These are phyloP conservation scores for Penicillium arizonense DNA, from an alignment of 495 filamentous ascomycete species.

Conservation along the genomic window DNA sequence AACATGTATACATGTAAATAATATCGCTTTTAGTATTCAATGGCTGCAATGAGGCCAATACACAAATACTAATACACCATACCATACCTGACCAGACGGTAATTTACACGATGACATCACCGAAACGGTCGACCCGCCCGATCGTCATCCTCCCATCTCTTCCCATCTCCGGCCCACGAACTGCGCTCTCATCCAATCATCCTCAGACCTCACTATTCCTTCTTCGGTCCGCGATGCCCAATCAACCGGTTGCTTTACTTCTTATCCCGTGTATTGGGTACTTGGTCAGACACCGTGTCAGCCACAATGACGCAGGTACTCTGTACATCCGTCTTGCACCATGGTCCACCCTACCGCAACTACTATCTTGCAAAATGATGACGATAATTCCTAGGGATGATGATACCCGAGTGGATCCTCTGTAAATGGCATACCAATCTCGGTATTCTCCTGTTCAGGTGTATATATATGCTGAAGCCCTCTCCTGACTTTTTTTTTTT, in stretches of 20 bases:
- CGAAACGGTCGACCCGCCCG: slow-evolving; percentile 33
- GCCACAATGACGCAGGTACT: slow-evolving; percentile 24
- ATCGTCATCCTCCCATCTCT: slow-evolving; percentile 44
- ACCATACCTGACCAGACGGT: neutral
- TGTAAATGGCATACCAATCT: slow-evolving; percentile 12
- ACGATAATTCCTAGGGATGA: slow-evolving; percentile 45
- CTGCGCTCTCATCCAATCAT: slow-evolving; percentile 12
- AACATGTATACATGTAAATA: neutral
- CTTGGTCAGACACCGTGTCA: slow-evolving; percentile 6
- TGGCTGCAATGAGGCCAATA: no score
- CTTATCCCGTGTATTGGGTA: slow-evolving; percentile 17
- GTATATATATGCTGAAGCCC: no score
- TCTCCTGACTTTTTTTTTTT: slow-evolving; percentile 1
- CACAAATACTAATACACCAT: no score
- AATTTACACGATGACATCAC: slow-evolving; percentile 38
- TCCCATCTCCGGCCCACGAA: slow-evolving; percentile 23
- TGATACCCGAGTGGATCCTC: slow-evolving; percentile 35
- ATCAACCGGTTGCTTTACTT: no score
- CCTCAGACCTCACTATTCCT: no score
- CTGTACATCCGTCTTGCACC: slow-evolving; percentile 11
- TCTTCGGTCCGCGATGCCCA: no score
- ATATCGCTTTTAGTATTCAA: no score
- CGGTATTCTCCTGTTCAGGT: slow-evolving; percentile 1
- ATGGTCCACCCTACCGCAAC: slow-evolving; percentile 15
- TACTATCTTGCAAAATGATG: slow-evolving; percentile 28